Conservation (phyloP, 2,329 filamentous ascomycete species). For the Fusarium beomiforme region DNA sequence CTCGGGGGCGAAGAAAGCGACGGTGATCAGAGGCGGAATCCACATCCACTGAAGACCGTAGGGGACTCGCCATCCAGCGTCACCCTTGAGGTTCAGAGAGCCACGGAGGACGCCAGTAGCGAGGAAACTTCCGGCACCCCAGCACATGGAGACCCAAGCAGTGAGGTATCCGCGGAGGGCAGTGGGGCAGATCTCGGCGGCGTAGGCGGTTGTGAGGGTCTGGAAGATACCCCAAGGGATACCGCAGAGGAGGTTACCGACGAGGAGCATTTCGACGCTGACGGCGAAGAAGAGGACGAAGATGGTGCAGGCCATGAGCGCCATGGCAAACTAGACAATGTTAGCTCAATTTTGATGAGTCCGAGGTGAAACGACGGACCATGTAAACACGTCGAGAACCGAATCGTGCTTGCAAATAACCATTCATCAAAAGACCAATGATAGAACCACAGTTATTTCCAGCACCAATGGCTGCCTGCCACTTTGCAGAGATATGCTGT, state of each 20-base stretch:
- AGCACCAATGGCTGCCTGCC: conserved; percentile 60
- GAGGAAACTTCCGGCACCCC: conserved; percentile 59
- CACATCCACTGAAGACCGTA: conserved; percentile 61
- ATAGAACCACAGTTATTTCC: conserved; percentile 59
- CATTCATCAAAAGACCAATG: conserved; percentile 60
- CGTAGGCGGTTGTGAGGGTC: conserved; percentile 59
- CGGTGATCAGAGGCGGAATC: conserved; percentile 54
- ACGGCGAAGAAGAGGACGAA: conserved; percentile 59
- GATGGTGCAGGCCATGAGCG: conserved; percentile 53
- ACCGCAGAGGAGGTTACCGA: conserved; percentile 57
- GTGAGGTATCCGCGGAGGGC: conserved; percentile 59
- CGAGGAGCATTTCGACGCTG: conserved; percentile 52
- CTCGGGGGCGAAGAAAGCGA: conserved; percentile 57
- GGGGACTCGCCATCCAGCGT: conserved; percentile 59
- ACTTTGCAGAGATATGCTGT: conserved; percentile 55
- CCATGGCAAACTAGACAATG: conserved; percentile 45
- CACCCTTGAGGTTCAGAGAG: conserved; percentile 48
- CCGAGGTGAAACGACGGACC: conserved; percentile 41
- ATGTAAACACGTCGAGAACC: conserved; percentile 59
- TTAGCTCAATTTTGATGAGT: background rate
- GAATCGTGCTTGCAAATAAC: conserved; percentile 57
- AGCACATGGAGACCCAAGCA: conserved; percentile 60
- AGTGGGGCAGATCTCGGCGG: conserved; percentile 56
- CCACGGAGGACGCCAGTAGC: conserved; percentile 54
- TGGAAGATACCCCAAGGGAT: conserved; percentile 59